These are phyloP conservation scores for Rhodotorula sp. DNA, from an alignment of 1,284 basidiomycete genomes.

Conservation along the genomic window DNA sequence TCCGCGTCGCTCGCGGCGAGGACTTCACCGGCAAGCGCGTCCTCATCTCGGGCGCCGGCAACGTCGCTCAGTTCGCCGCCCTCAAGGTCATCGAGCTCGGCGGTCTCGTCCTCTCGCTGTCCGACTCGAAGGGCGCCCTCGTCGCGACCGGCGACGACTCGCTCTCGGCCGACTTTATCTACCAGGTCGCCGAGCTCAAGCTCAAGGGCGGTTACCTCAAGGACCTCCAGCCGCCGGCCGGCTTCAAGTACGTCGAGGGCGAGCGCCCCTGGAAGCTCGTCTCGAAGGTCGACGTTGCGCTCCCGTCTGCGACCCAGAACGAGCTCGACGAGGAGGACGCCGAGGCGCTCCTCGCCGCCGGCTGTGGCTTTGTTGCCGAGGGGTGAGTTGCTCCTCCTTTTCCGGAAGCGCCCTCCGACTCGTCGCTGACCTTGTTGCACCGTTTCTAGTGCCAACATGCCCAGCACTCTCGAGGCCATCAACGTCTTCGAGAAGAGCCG, in stretches of 20 bases:
- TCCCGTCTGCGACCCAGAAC: conserved; percentile 77
- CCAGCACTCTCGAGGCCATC: conserved; percentile 60
- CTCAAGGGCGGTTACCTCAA: conserved; percentile 63
- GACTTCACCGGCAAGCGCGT: conserved; percentile 60
- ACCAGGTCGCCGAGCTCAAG: conserved; percentile 63
- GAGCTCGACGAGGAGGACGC: conserved; percentile 72
- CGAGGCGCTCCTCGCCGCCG: conserved; percentile 66
- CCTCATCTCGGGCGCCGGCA: conserved; percentile 62
- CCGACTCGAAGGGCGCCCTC: conserved; percentile 72
- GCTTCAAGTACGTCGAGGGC: conserved; percentile 68
- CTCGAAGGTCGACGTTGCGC: conserved; percentile 65
- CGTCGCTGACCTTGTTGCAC: background rate
- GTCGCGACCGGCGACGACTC: conserved; percentile 59
- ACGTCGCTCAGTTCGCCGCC: conserved; percentile 61
- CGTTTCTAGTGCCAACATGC: conserved; percentile 40
- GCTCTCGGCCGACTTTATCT: conserved; percentile 62
- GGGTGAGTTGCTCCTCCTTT: conserved; percentile 52
- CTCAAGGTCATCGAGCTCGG: conserved; percentile 78
- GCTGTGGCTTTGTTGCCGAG: conserved; percentile 72
- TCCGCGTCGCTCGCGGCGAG: conserved; percentile 36
- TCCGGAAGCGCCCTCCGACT: background rate
- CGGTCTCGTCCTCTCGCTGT: conserved; percentile 70
- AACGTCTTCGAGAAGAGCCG: conserved; percentile 64
- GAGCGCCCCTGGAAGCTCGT: conserved; percentile 73
- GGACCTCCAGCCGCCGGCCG: conserved; percentile 53